Conservation (phyloP, 192 early-diverging fungal species). For the Mortierella alpina region DNA sequence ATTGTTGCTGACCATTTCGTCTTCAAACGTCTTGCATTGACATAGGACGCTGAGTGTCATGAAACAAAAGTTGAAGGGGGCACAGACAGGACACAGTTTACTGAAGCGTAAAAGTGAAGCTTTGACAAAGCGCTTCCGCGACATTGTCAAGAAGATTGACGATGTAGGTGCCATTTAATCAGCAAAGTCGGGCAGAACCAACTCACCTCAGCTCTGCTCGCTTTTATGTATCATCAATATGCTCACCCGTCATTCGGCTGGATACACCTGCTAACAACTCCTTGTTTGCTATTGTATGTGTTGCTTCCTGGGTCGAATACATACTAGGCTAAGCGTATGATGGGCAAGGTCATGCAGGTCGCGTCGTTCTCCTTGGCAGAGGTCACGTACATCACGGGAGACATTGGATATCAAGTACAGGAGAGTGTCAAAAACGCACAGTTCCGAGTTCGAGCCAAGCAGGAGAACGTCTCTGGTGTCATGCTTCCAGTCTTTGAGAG, state of each 20-base stretch:
- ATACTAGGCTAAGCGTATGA: slow-evolving; percentile 92
- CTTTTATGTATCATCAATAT: background rate
- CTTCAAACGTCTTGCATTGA: background rate
- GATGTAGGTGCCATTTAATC: slow-evolving; percentile 70
- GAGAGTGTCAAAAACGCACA: slow-evolving; percentile 93
- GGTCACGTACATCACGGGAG: slow-evolving; percentile 96
- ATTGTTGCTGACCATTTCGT: background rate
- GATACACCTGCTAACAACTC: background rate
- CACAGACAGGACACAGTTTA: slow-evolving; percentile 97
- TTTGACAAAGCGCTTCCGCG: slow-evolving; percentile 92
- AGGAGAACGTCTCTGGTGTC: slow-evolving; percentile 98
- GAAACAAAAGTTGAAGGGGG: slow-evolving; percentile 96
- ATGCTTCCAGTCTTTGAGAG: slow-evolving; percentile 94
- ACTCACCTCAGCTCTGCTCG: background rate
- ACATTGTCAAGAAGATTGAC: slow-evolving; percentile 96
- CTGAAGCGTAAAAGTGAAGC: slow-evolving; percentile 99
- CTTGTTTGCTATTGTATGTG: background rate
- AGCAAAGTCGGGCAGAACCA: background rate
- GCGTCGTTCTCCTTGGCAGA: slow-evolving; percentile 98
- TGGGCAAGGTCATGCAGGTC: slow-evolving; percentile 98
- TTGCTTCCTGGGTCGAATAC: background rate
- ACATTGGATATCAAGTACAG: slow-evolving; percentile 97
- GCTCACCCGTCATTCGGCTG: background rate
- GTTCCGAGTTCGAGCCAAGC: slow-evolving; percentile 89
- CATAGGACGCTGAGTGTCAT: slow-evolving; percentile 93